Evolutionary conservation across 2,329 filamentous ascomycete species (phyloP), one percentile per base, ranked within the genome.

Genomic region (Xylariaceae sp.): DNA sequence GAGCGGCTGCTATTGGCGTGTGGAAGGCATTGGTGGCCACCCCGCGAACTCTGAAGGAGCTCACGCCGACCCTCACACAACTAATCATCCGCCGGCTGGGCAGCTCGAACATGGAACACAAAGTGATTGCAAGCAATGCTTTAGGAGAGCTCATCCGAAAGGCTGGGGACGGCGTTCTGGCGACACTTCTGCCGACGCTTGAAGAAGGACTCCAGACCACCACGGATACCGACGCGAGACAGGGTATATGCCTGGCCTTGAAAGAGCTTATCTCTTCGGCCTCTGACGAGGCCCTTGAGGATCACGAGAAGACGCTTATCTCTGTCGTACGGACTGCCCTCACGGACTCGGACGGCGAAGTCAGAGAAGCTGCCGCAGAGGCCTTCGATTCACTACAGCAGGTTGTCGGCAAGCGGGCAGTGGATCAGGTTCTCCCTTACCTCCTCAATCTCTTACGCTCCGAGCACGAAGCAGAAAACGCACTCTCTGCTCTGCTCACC

Each of bases 21-120:
- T 98, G 92, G 92, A 98, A 98, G 66, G 89, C 89, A 39, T 70
- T 96, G 52, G 92, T 98, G 29, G 85, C 90, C 37, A 90, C 83
- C 39, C 92, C 92, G 19, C 81, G 80, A 47, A 95, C 85, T 11
- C 78, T 98, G 52, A 94, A 94, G 65, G 92, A 98, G 56, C 76
- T 98, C 52, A 83, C 95, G 29, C 90, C 92, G 28, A 95, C 88
- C 1, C 80, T 98, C 40, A 94, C 88, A 5, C 89, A 95, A 57
- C 78, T 98, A 43, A 83, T 98, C 49, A 96, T 98, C 56, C 80
- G 86, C 39, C 84, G 92, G 31, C 75, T 98, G 47, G 92, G 88
- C 42, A 96, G 89, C 58, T 83, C 89, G 29, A 96, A 95, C 55
- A 89, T 94, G 81, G 92, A 98, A 59, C 92, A 98, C 61, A 96